Percentiles rank a stretch among this genome's conserved stretches.
Evolutionary conservation across 2,329 filamentous ascomycete species (phyloP).

Genomic region (Neofusicoccum cordaticola): DNA sequence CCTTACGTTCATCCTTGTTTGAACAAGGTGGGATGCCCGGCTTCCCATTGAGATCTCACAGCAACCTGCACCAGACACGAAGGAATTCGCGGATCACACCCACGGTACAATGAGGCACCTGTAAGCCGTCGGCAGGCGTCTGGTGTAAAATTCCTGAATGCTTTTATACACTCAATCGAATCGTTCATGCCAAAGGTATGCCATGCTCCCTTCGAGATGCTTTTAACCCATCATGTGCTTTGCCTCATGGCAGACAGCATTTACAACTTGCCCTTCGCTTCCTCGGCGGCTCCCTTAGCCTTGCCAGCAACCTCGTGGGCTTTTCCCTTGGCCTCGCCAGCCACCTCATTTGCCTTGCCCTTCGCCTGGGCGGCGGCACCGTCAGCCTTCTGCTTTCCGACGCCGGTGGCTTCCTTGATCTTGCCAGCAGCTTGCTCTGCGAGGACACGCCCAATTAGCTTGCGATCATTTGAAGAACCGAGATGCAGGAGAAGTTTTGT

Average conservation of each 20-base stretch:
- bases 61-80: no score
- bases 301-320: slow-evolving; percentile 42
- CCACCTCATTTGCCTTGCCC: slow-evolving; percentile 40
- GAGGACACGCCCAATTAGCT: not conserved
- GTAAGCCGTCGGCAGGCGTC: no score
- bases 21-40: no score
- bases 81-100: no score
- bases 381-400: slow-evolving; percentile 33
- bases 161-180: not conserved
- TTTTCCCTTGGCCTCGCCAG: slow-evolving; percentile 48
- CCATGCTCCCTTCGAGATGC: not conserved
- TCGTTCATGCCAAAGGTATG: not conserved
- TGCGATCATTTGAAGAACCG: not conserved
- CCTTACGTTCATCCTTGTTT: no score
- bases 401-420: slow-evolving; percentile 42
- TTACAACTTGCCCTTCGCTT: slow-evolving; percentile 27
- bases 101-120: no score
- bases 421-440: slow-evolving; percentile 52
- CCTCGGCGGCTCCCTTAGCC: slow-evolving; percentile 45
- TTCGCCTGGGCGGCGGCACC: slow-evolving; percentile 33
- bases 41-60: no score
- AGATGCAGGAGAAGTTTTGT: no score
- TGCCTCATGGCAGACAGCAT: not conserved
- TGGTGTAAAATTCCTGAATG: not conserved
- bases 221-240: not conserved